Evolutionary conservation across 805 yeast species (phyloP).

Genomic region (Wickerhamomyces tratensis): DNA sequence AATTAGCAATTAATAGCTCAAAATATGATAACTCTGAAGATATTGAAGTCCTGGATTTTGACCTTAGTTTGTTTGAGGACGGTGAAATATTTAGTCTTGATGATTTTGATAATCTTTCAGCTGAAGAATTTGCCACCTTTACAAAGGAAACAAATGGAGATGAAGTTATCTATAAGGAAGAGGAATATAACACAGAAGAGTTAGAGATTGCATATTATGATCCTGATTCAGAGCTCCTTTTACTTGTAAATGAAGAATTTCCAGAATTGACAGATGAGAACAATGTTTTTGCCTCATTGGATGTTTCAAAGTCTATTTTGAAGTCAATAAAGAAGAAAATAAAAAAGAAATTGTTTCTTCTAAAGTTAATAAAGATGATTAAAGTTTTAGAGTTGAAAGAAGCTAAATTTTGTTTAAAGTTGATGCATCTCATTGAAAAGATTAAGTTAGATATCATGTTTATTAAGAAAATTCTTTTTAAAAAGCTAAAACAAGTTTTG

Average conservation of each 20-base stretch:
- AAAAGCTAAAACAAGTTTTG: too few species aligned
- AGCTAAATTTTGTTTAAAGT: neutral
- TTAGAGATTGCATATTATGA: neutral
- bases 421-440: neutral
- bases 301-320: neutral
- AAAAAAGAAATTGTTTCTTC: neutral
- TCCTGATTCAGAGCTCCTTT: neutral
- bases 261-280: neutral
- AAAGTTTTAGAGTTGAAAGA: neutral
- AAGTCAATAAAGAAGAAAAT: neutral
- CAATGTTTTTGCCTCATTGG: neutral
- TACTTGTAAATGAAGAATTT: neutral
- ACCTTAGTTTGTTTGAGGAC: too few species aligned
- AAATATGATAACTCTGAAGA: too few species aligned
- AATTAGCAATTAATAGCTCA: too few species aligned
- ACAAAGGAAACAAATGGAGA: too few species aligned
- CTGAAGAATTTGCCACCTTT: too few species aligned
- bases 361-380: neutral
- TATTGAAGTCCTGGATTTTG: too few species aligned
- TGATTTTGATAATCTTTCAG: too few species aligned
- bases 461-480: too few species aligned
- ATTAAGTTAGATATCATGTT: neutral
- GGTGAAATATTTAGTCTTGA: too few species aligned
- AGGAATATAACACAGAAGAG: neutral
- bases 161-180: neutral